Base-by-base conservation (phyloP, 2,329 filamentous ascomycete species). In the Cladosporium sp. region DNA sequence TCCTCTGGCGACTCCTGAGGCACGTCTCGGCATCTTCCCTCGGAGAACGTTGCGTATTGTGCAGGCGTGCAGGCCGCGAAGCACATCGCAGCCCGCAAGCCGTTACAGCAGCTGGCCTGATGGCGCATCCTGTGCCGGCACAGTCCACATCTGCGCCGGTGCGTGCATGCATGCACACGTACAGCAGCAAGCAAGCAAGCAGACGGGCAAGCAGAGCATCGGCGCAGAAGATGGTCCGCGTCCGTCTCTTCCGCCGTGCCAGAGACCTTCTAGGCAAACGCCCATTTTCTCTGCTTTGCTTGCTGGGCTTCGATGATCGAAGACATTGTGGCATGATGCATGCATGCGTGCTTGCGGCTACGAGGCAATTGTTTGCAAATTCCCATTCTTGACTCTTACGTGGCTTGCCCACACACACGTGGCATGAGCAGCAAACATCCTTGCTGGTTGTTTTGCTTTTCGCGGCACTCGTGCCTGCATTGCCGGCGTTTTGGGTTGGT, bases 291-390 rank as follows among this genome's bases (percentile, higher is more conserved):
- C 28, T 32, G 28, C 28, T n/a, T n/a, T n/a, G n/a, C n/a, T n/a
- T n/a, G n/a, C n/a, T n/a, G n/a, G 28, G 24, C 19, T 40, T 52
- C 49, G 49, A 52, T 52, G 49, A 52, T 52, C 49, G 49, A 52
- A 52, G 49, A 52, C 49, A 52, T 52, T 32, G 49, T 40, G 49
- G 35, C 49, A 52, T 52, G 49, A 52, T 28, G 22, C n/a, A 22
- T 25, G 24, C 22, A n/a, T n/a, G n/a, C n/a, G n/a, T n/a, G n/a
- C n/a, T n/a, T n/a, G n/a, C n/a, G n/a, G 7, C 8, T 28, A 45
- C 25, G 45, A 39, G 49, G 34, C 35, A 24, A 17, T 36, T 35
- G 34, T 50, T 36, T 35, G 34, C 19, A 52, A 37, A 39, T 24
- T n/a, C 32, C 34, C 48, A 37, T 51, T 13, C 24, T 20, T 22